Evolutionary conservation across 495 filamentous ascomycete species (phyloP), one percentile per base, ranked within the genome.

Genomic region (Cercophora sp.): DNA sequence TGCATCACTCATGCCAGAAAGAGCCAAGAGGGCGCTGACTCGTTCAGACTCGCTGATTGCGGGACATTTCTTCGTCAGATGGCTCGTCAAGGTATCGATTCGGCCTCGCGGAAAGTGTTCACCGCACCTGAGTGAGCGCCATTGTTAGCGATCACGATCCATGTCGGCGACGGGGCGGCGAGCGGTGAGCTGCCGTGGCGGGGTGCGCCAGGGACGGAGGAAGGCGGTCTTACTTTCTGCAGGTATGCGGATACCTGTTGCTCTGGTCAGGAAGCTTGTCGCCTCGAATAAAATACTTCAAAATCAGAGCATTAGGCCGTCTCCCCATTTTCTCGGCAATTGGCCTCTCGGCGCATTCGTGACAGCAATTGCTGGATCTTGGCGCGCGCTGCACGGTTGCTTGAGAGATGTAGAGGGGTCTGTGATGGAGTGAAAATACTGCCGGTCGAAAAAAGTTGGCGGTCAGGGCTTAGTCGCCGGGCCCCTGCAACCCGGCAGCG

Each of bases 181-280:
- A 24, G n/a, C n/a, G n/a, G n/a, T n/a, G n/a, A 8, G 15, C 5
- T 10, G 26, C 11, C 5, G 24, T 10, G 44, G 24, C 24, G 39
- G 20, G 27, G 20, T 51, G 31, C 44, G 4, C 45, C 43, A 44
- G 40, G 43, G 41, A 44, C 43, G 18, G 34, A 26, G 40, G 34
- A 27, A 26, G n/a, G 26, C n/a, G 25, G 15, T 35, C 60, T 63
- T 48, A 65, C 34, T 81, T 75, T 72, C 88, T 89, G 79, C 89
- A 95, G 3, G 85, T 89, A 65, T 92, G 86, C 58, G 87, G 83
- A 60, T 95, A 95, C 37, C 89, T 81, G 66, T 95, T 95, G 72
- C 85, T 88, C 51, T 85, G 82, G 63, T 93, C 88, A 59, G 85
- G 83, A 59, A 92, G 74, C 69, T 92, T 93, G 11, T 79, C 77